Percentiles rank a stretch among this genome's conserved stretches.
Conservation (phyloP, 805 yeast genomes). For the Metschnikowia bowlesiae region DNA sequence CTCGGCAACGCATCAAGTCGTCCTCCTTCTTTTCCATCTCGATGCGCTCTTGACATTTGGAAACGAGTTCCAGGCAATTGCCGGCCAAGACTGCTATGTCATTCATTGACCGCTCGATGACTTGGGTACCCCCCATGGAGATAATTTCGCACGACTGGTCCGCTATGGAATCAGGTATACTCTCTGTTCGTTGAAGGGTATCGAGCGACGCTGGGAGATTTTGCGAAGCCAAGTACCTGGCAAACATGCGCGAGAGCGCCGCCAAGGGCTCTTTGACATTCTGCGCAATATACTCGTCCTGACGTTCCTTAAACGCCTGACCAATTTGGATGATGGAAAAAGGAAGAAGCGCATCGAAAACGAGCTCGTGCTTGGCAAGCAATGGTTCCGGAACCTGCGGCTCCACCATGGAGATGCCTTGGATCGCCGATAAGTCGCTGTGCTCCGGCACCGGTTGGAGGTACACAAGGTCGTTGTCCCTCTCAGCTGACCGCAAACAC, state of each 20-base stretch:
- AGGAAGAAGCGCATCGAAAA: conserved; percentile 68
- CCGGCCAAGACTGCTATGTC: conserved; percentile 44
- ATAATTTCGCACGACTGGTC: conserved; percentile 53
- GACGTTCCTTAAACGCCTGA: conserved; percentile 64
- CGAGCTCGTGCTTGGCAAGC: neutral
- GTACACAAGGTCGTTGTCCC: conserved; percentile 80
- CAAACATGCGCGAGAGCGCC: conserved; percentile 42
- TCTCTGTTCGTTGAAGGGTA: conserved; percentile 51
- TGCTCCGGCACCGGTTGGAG: conserved; percentile 56
- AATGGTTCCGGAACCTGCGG: conserved; percentile 29
- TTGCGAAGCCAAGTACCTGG: conserved; percentile 41
- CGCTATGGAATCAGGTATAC: conserved; percentile 54
- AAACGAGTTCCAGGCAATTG: conserved; percentile 40
- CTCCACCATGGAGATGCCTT: conserved; percentile 55
- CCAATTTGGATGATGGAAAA: conserved; percentile 60
- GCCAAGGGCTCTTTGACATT: conserved; percentile 43
- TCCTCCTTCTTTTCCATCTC: conserved; percentile 54
- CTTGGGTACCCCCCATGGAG: conserved; percentile 47
- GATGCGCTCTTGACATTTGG: conserved; percentile 45
- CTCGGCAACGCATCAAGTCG: conserved; percentile 41
- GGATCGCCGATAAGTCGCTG: conserved; percentile 36
- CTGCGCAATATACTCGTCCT: conserved; percentile 48
- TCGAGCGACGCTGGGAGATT: conserved; percentile 64
- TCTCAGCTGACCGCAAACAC: conserved; percentile 52
- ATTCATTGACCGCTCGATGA: conserved; percentile 37